Base-by-base conservation (phyloP, 768 basidiomycete species). In the Gloeopeniophorella convolvens region DNA sequence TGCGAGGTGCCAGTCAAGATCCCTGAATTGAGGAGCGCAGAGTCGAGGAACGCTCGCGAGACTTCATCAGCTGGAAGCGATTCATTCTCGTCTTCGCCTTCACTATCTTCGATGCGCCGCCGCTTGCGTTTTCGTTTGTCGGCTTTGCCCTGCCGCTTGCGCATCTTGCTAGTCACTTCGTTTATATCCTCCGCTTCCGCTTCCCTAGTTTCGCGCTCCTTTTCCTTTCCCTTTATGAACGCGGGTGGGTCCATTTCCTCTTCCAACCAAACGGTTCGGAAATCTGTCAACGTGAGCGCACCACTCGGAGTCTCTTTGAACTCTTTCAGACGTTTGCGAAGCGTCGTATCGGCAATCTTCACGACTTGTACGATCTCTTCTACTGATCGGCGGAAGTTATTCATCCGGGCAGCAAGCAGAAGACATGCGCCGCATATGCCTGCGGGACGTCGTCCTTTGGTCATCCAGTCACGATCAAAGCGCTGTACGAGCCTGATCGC, bases 351-450 rank as follows among this genome's bases (percentile, higher is more conserved):
- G n/a, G 93, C 91, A 58, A 97, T 96, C 70, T 98, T 99, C 58
- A 98, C 96, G 13, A 99, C 93, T 63, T 99, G 96, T 16, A 97
- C 93, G 40, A 99, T 88, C 67, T 99, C 96, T 63, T 94, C 89
- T 10, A 97, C 76, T 21, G 85, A 89, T 39, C 96, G 74, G 35
- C 94, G 74, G 62, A 95, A 98, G 66, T 96, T 96, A 70, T 95
- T 97, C 96, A 99, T 98, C 21, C 96, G 82, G 27, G 93, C 96
- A 0, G 96, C 96, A 13, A 99, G 79, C 33, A 98, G 76, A 24
- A 98, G 77, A 23, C 90, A 92, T 0, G 96, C 96, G 26, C 96
- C 96, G 63, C 96, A 99, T 54, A 99, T 94, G 18, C 96, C 96
- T 0, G 96, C 92, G 0, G 96, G 96, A 5, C 96, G 80, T 18